Conservation (phyloP, 116 monocot genomes). For the Papilionanthe hybrid region DNA sequence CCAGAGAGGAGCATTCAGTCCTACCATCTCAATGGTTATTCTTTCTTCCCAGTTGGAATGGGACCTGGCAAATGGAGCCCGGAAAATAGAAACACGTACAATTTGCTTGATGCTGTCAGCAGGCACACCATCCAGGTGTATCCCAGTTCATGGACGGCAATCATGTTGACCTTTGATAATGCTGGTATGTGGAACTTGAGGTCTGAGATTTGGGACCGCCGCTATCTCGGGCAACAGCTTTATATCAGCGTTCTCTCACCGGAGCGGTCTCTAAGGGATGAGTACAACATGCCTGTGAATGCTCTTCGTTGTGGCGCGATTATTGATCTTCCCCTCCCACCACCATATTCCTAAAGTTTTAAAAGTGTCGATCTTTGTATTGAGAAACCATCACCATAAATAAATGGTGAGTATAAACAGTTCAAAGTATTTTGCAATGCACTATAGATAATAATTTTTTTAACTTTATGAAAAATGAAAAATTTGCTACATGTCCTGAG, state of each 20-base stretch:
- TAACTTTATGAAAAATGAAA: too few relatives aligned
- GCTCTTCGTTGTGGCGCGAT: constrained; percentile 45
- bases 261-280: constrained; percentile 58
- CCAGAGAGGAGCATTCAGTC: constrained; percentile 62
- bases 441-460: too few relatives aligned
- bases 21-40: constrained; percentile 76
- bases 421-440: too few relatives aligned
- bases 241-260: constrained; percentile 63
- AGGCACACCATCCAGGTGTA: constrained; percentile 70
- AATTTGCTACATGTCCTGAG: too few relatives aligned
- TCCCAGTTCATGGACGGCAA: constrained; percentile 69
- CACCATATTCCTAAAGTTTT: constrained; percentile 20
- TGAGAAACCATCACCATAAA: too few relatives aligned
- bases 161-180: constrained; percentile 71
- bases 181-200: constrained; percentile 86
- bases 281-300: constrained; percentile 55
- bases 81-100: constrained; percentile 44
- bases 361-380: too few relatives aligned
- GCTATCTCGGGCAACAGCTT: constrained; percentile 72
- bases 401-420: too few relatives aligned
- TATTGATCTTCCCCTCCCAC: constrained; percentile 27
- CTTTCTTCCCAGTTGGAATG: constrained; percentile 83
- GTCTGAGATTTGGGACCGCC: constrained; percentile 56
- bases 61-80: constrained; percentile 63
- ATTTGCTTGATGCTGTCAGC: constrained; percentile 57